Conservation (phyloP, 768 basidiomycete genomes). For the Suillus americanus region DNA sequence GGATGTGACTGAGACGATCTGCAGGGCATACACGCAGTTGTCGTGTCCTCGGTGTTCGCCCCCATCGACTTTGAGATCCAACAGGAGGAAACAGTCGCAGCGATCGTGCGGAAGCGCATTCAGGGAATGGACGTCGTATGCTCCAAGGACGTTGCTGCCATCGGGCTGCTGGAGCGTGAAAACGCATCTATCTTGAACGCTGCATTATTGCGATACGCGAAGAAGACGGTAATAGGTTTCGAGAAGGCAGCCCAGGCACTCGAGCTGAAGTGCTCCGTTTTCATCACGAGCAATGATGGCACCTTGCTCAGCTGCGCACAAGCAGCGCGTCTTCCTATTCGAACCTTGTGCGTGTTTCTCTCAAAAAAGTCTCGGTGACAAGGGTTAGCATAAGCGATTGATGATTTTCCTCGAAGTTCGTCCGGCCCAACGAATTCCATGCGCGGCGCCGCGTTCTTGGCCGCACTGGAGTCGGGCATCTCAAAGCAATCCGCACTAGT, state of each 20-base stretch:
- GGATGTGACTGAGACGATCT: not conserved
- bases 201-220: constrained; percentile 59
- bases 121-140: constrained; percentile 47
- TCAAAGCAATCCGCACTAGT: constrained; percentile 46
- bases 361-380: constrained; percentile 16
- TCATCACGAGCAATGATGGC: constrained; percentile 62
- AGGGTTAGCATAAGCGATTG: constrained; percentile 4
- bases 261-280: constrained; percentile 47
- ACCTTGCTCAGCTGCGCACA: constrained; percentile 48
- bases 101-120: constrained; percentile 41
- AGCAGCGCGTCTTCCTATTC: constrained; percentile 58
- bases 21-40: constrained; percentile 34
- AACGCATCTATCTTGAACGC: constrained; percentile 71
- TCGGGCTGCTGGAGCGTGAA: constrained; percentile 63
- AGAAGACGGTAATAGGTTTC: constrained; percentile 54
- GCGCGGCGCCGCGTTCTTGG: constrained; percentile 64
- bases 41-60: constrained; percentile 48
- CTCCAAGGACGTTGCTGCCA: constrained; percentile 55
- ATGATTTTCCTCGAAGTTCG: constrained; percentile 27
- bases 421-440: constrained; percentile 69
- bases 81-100: constrained; percentile 48
- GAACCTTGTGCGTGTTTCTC: constrained; percentile 46
- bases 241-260: constrained; percentile 48
- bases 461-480: constrained; percentile 38
- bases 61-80: constrained; percentile 43